Percentiles rank a stretch among this genome's conserved stretches.
Conservation (phyloP, 164 flowering plant genomes). For the Vitis riparia region DNA sequence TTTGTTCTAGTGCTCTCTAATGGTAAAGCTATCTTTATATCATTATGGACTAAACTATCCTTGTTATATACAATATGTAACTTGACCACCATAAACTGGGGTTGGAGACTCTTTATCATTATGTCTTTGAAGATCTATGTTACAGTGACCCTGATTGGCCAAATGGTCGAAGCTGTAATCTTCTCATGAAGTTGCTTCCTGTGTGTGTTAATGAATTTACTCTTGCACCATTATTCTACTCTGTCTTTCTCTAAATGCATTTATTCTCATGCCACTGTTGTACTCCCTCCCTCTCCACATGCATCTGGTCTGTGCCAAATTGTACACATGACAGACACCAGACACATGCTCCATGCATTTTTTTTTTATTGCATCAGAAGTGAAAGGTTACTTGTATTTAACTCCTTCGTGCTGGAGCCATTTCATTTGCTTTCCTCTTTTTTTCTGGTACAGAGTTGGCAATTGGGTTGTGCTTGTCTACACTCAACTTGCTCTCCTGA, state of each 20-base stretch:
- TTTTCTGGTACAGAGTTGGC: slow-evolving; percentile 58
- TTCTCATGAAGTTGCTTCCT: too few species aligned
- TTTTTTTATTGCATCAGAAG: too few species aligned
- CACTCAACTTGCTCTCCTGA: slow-evolving; percentile 60
- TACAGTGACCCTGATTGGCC: not conserved
- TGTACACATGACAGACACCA: too few species aligned
- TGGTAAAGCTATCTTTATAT: not conserved
- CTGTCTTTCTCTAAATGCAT: too few species aligned
- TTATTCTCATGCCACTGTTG: too few species aligned
- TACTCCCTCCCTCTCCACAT: too few species aligned
- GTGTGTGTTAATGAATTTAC: too few species aligned
- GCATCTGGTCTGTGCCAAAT: too few species aligned
- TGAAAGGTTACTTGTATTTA: too few species aligned
- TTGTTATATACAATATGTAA: not conserved
- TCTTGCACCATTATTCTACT: too few species aligned
- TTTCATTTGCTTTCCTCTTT: not conserved
- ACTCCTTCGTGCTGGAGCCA: not conserved
- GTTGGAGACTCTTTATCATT: too few species aligned
- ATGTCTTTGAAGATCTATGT: not conserved
- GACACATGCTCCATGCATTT: too few species aligned
- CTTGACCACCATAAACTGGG: not conserved
- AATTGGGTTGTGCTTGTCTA: slow-evolving; percentile 77
- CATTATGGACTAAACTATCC: not conserved
- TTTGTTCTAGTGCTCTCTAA: slow-evolving; percentile 2
- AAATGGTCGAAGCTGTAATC: not conserved